Base-by-base conservation (phyloP, 208 protist species). In the Trypanosoma mega region DNA sequence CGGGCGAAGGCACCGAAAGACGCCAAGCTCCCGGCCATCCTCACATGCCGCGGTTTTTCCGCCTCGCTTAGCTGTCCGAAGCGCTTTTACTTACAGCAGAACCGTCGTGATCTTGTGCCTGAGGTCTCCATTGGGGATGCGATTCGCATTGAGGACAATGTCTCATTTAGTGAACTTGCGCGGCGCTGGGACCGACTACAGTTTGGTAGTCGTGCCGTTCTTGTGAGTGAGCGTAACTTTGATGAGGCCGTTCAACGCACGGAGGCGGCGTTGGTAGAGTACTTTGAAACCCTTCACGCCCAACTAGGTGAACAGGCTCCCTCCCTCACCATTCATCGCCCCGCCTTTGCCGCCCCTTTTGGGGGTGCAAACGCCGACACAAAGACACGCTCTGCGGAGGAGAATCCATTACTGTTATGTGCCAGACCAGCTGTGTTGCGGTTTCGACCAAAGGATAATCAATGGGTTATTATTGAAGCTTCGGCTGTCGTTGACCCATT, bases 401-500 rank as follows among this genome's bases (percentile, higher is more conserved):
- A 12, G 34, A 39, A 39, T 39, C 34, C 34, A 39, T 45, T 82
- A 24, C 46, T 78, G 50, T 72, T 94, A 29, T 78, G 82, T 11
- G 85, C 85, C 5, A 77, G 88, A 4, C 88, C 88, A 2, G 63
- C 67, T 1, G 82, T 92, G 20, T 21, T 95, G 21, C 85, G 88
- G 8, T 95, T 86, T 52, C 80, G 88, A 3, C 85, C 88, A 7
- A 90, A 91, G 57, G 88, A 95, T 20, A 92, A 92, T 57, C 88
- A 95, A 55, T 95, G 88, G 88, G 83, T 95, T n/a, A 80, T 95
- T 39, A 55, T 95, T 18, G 82, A 92, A 61, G 51, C 82, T 4
- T 74, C 86, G 55, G 82, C 85, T 3, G 63, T 78, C 18, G 67
- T 92, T 31, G 88, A 95, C 51, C 88, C 88, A 6, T 50, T 90